Conservation (phyloP, 495 filamentous ascomycete species). For the Talaromyces borbonicus region DNA sequence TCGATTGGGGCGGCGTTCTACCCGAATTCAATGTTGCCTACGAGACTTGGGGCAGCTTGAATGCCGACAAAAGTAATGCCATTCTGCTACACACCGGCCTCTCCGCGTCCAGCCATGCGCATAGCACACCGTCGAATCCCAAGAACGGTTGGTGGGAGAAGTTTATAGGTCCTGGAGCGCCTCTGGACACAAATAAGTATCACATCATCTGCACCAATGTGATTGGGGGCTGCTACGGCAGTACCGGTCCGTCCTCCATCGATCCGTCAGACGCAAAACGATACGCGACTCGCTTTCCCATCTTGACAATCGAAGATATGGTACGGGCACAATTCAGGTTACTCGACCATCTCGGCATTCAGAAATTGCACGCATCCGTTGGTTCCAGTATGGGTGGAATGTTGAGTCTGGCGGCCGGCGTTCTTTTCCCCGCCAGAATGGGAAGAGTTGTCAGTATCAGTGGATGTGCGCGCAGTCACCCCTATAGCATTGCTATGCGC, state of each 20-base stretch:
- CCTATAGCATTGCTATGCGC: conserved; percentile 98
- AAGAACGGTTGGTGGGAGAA: conserved; percentile 98
- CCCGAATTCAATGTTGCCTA: conserved; percentile 84
- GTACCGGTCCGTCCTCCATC: conserved; percentile 78
- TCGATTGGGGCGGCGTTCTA: conserved; percentile 90
- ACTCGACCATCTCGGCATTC: conserved; percentile 68
- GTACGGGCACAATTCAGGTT: conserved; percentile 90
- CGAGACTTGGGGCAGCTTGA: conserved; percentile 85
- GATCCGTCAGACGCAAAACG: conserved; percentile 81
- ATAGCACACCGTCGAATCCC: conserved; percentile 73
- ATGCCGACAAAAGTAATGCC: conserved; percentile 73
- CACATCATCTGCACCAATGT: conserved; percentile 96
- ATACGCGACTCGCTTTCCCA: conserved; percentile 94
- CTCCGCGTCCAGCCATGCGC: conserved; percentile 91
- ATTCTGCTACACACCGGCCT: conserved; percentile 91
- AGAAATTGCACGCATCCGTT: conserved; percentile 82
- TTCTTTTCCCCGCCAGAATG: conserved; percentile 72
- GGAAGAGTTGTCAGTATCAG: conserved; percentile 79
- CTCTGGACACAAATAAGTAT: conserved; percentile 86
- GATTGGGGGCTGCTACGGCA: conserved; percentile 91
- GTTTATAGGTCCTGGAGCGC: conserved; percentile 84
- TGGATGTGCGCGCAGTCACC: conserved; percentile 90
- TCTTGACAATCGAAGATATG: conserved; percentile 96
- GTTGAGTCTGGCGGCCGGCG: conserved; percentile 89
- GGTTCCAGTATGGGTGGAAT: conserved; percentile 98